phyloP scores from a whole-genome alignment of 139 green algal species.

The Micractinium sp. region DNA sequence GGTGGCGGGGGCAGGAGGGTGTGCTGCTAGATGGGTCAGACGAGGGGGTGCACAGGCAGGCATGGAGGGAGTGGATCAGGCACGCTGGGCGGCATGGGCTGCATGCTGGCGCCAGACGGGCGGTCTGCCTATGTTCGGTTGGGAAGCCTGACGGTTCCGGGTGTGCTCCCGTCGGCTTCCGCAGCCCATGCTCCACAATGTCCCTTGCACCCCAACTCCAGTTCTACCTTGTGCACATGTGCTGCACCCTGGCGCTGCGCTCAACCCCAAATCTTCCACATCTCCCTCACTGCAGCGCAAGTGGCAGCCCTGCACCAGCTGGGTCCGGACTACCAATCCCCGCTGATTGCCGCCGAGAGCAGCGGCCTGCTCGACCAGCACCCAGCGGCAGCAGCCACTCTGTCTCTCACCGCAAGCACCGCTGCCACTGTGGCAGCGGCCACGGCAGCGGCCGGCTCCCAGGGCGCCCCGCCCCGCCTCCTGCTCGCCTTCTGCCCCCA shows the following conservation, averaged over 20 bases:
- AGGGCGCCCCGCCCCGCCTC: not conserved
- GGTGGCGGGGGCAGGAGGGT: too few species aligned
- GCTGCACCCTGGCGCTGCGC: too few species aligned
- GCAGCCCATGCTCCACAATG: not conserved
- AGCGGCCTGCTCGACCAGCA: constrained; percentile 46
- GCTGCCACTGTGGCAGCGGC: not conserved
- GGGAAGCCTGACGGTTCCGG: too few species aligned
- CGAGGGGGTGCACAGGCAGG: too few species aligned
- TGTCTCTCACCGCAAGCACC: not conserved
- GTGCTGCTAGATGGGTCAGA: too few species aligned
- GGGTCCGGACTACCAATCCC: constrained; percentile 51
- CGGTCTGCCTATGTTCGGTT: too few species aligned
- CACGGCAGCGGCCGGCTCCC: not conserved
- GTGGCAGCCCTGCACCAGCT: constrained; percentile 44
- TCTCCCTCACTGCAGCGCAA: constrained; percentile 34
- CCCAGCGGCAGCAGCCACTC: constrained; percentile 20
- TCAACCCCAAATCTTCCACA: not conserved
- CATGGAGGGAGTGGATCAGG: too few species aligned
- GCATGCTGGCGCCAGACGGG: too few species aligned
- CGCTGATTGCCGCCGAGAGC: constrained; percentile 40
- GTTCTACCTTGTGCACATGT: too few species aligned
- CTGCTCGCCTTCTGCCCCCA: constrained; percentile 26
- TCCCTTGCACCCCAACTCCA: not conserved
- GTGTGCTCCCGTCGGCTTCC: too few species aligned
- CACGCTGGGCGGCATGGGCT: too few species aligned